A percentile compares a stretch with the other conserved stretches of the same genome.
phyloP scores from a whole-genome alignment of 148 eudicot species.

The Polygonum aviculare region DNA sequence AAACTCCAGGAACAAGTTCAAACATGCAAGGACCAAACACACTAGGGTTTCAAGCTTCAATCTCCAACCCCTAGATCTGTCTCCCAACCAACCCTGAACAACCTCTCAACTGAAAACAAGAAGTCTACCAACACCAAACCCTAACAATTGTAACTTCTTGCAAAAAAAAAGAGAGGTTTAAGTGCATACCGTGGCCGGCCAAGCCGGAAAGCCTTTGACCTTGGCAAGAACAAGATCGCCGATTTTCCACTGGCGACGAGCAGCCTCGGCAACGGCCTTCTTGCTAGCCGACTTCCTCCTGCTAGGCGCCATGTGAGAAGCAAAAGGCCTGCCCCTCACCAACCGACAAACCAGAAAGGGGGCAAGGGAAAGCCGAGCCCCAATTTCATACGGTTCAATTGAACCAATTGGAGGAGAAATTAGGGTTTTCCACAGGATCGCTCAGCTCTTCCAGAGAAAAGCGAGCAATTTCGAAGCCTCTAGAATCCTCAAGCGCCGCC shows the following conservation, averaged over 20 bases:
- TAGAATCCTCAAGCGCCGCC: conserved; percentile 17
- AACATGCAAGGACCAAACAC: neutral
- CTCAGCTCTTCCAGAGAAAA: conserved; percentile 6
- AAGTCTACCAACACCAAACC: neutral
- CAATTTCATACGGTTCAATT: conserved; percentile 14
- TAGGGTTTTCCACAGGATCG: conserved; percentile 1
- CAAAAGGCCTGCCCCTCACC: neutral
- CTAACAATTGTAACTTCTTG: neutral
- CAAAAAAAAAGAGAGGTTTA: neutral
- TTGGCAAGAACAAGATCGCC: conserved; percentile 98
- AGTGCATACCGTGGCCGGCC: conserved; percentile 88
- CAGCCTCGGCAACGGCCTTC: conserved; percentile 76
- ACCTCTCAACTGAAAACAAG: neutral
- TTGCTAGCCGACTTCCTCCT: conserved; percentile 61
- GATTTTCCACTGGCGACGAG: conserved; percentile 69
- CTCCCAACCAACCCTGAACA: neutral
- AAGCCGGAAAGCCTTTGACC: conserved; percentile 94
- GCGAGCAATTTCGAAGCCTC: conserved; percentile 9
- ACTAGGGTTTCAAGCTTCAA: neutral
- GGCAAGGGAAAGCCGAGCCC: neutral
- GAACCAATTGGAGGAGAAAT: neutral
- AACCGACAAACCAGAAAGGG: neutral
- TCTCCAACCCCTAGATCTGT: neutral
- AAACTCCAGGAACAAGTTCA: neutral
- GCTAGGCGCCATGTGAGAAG: conserved; percentile 57